phyloP scores from a whole-genome alignment of 2,329 filamentous ascomycete genomes.

The Aureobasidium melanogenum region DNA sequence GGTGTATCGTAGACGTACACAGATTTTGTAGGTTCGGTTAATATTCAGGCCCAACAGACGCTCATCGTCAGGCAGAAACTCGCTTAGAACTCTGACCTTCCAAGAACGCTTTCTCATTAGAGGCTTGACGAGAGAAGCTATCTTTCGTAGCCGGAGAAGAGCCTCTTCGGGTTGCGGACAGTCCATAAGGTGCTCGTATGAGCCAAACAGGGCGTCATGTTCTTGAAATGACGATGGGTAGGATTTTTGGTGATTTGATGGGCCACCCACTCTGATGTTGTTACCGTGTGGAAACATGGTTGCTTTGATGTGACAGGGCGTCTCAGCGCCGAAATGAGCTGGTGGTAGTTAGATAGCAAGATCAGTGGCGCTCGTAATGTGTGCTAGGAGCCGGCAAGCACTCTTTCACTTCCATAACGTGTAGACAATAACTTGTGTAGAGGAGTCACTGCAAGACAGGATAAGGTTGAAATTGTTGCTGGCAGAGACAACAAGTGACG shows the following conservation, averaged over 20 bases:
- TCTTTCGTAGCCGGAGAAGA: constrained; percentile 59
- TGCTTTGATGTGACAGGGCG: background rate
- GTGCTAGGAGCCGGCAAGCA: background rate
- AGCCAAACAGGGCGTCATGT: constrained; percentile 40
- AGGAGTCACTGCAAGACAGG: background rate
- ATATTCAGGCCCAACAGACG: constrained; percentile 74
- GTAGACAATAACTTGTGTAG: background rate
- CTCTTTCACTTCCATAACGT: background rate
- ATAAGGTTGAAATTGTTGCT: background rate
- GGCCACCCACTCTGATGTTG: constrained; percentile 19
- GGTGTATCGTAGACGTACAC: constrained; percentile 70
- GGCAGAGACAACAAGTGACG: background rate
- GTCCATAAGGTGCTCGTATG: constrained; percentile 41
- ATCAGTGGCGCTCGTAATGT: background rate
- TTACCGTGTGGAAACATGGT: background rate
- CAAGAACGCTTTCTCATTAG: constrained; percentile 84
- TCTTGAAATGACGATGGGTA: constrained; percentile 33
- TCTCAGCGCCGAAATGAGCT: background rate
- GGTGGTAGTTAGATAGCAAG: background rate
- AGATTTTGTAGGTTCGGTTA: constrained; percentile 68
- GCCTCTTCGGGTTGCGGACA: constrained; percentile 37
- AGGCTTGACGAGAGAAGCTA: constrained; percentile 84
- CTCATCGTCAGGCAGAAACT: constrained; percentile 71
- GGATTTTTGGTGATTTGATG: constrained; percentile 24
- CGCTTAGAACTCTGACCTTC: constrained; percentile 68